Conservation (phyloP, 345 rosid genomes). For the Excoecaria agallocha region DNA sequence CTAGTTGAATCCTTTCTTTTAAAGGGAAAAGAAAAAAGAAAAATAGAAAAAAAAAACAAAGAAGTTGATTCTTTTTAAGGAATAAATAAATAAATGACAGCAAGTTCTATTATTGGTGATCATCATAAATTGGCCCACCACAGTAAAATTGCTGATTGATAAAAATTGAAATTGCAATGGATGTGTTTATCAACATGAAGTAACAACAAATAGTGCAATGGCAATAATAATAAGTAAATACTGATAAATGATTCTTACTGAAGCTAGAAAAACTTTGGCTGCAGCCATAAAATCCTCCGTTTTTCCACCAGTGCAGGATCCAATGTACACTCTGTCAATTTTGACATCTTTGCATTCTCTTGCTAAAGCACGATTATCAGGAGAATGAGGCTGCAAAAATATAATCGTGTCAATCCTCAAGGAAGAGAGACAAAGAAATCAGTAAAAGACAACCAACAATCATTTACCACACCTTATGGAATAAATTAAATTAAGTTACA, state of each 20-base stretch:
- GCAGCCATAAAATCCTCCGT: constrained; percentile 93
- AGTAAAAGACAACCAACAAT: neutral
- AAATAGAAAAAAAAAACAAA: too few species aligned
- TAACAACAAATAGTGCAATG: neutral
- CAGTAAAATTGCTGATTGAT: too few species aligned
- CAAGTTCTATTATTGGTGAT: neutral
- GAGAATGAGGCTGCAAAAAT: constrained; percentile 87
- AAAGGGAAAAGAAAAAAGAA: too few species aligned
- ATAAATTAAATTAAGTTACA: constrained; percentile 17
- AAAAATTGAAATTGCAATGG: too few species aligned
- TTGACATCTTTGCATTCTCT: constrained; percentile 99
- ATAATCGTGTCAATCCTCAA: constrained; percentile 16
- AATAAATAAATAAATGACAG: too few species aligned
- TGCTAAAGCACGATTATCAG: constrained; percentile 94
- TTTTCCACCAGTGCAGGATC: constrained; percentile 99
- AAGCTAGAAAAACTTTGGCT: constrained; percentile 77
- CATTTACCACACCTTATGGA: neutral
- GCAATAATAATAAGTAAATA: neutral
- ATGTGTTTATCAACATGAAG: too few species aligned
- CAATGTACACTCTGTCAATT: constrained; percentile 95
- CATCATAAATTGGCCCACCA: neutral
- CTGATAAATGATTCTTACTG: constrained; percentile 48
- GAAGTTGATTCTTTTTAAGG: too few species aligned
- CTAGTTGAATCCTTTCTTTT: too few species aligned
- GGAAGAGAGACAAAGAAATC: neutral